These are phyloP conservation scores for Tulasnella sp. DNA, from an alignment of 768 basidiomycete species.

Conservation along the genomic window DNA sequence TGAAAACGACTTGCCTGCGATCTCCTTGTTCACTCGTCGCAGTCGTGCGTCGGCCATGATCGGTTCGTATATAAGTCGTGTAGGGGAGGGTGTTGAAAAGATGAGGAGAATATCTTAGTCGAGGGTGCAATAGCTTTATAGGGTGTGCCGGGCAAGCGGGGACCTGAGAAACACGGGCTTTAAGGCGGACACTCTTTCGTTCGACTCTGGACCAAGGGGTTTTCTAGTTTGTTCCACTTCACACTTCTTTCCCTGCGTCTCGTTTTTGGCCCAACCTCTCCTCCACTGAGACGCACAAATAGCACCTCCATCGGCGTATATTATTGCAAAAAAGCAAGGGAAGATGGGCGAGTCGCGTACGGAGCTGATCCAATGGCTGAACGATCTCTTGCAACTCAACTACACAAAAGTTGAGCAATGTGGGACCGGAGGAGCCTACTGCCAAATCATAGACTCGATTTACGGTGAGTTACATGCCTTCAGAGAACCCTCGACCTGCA, in stretches of 20 bases:
- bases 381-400: constrained; percentile 84
- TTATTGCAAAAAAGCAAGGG: not conserved
- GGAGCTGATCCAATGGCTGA: constrained; percentile 89
- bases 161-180: not conserved
- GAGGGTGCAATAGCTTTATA: not conserved
- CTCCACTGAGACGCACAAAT: not conserved
- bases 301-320: not conserved
- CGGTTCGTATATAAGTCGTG: constrained; percentile 4
- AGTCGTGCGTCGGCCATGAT: constrained; percentile 83
- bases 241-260: not conserved
- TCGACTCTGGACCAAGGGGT: constrained; percentile 23
- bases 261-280: not conserved
- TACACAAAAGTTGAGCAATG: constrained; percentile 93
- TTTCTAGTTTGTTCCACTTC: constrained; percentile 17
- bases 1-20: constrained; percentile 53
- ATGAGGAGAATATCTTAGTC: not conserved
- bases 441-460: constrained; percentile 92
- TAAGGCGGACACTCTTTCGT: not conserved
- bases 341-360: constrained; percentile 70
- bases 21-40: constrained; percentile 91
- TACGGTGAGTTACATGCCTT: constrained; percentile 55
- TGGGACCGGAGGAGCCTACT: constrained; percentile 87
- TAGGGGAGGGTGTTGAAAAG: constrained; percentile 1
- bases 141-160: not conserved
- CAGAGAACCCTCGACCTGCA: not conserved